Conservation (phyloP, 2,329 filamentous ascomycete genomes). For the Leptodontidium sp. region DNA sequence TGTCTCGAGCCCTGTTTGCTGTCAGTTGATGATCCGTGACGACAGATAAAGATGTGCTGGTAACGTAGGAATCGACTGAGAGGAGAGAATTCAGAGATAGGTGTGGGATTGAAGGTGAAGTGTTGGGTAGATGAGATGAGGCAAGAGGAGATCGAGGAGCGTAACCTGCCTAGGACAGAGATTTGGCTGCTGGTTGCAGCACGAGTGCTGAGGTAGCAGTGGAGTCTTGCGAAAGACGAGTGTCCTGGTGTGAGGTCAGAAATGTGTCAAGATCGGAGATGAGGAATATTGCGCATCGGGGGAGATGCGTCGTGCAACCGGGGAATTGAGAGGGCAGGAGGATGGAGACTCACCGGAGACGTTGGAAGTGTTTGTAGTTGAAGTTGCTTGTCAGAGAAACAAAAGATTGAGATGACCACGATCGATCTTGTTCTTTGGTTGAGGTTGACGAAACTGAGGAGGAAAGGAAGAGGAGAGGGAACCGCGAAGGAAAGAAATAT, state of each 20-base stretch:
- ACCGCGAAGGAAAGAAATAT: background rate
- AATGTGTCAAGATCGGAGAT: background rate
- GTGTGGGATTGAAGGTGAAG: background rate
- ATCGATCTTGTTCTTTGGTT: background rate
- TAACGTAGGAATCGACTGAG: no score
- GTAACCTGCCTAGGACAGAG: background rate
- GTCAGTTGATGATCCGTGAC: conserved; percentile 3
- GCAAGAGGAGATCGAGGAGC: background rate
- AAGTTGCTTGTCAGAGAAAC: background rate
- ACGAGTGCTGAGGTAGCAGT: conserved; percentile 3
- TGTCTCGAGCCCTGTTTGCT: background rate
- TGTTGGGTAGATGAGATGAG: background rate
- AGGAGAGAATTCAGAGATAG: background rate
- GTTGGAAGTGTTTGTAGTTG: background rate
- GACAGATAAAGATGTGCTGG: background rate
- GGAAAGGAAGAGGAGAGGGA: background rate
- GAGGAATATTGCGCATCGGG: background rate
- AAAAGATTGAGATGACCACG: conserved; percentile 5
- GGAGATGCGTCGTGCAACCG: background rate
- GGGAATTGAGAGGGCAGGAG: no score
- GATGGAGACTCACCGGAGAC: background rate
- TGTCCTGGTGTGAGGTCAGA: background rate
- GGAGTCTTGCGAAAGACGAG: background rate
- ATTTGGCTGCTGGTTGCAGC: background rate
- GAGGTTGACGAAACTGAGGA: conserved; percentile 7